A percentile compares a stretch with the other conserved stretches of the same genome.
Conservation (phyloP, 75 land plant species). For the Sequoia sempervirens region DNA sequence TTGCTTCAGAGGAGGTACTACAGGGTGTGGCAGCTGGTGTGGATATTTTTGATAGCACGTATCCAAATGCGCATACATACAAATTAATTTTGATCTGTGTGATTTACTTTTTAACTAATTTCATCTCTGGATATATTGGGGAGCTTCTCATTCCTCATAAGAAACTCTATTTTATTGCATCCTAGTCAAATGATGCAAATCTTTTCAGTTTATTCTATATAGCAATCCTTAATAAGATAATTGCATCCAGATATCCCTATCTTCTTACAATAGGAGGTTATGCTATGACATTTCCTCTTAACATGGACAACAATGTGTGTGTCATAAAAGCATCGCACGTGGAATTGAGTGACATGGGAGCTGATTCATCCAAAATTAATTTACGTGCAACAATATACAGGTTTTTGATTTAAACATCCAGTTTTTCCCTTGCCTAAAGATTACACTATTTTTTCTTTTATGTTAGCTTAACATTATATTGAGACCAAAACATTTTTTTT, state of each 20-base stretch:
- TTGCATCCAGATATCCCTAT: conserved; percentile 60
- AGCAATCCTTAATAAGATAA: background rate
- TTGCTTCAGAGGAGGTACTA: conserved; percentile 79
- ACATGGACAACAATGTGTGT: conserved; percentile 17
- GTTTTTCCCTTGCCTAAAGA: background rate
- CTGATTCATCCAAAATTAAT: conserved; percentile 74
- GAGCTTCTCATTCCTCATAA: background rate
- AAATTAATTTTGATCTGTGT: background rate
- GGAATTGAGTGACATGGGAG: conserved; percentile 20
- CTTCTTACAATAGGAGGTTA: conserved; percentile 79
- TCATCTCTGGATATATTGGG: background rate
- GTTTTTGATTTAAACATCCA: conserved; percentile 18
- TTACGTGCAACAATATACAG: conserved; percentile 63
- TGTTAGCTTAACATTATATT: background rate
- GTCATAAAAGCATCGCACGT: background rate
- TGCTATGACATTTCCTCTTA: conserved; percentile 71
- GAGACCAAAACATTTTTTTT: background rate
- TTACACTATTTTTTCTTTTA: background rate
- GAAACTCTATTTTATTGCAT: background rate
- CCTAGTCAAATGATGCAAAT: background rate
- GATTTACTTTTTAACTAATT: background rate
- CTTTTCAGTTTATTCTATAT: background rate
- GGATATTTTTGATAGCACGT: conserved; percentile 88
- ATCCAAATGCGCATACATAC: conserved; percentile 16
- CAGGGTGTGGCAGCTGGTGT: conserved; percentile 87